Evolutionary conservation across 148 eudicot species (phyloP).

Genomic region (Rhododendron ferrugineum): DNA sequence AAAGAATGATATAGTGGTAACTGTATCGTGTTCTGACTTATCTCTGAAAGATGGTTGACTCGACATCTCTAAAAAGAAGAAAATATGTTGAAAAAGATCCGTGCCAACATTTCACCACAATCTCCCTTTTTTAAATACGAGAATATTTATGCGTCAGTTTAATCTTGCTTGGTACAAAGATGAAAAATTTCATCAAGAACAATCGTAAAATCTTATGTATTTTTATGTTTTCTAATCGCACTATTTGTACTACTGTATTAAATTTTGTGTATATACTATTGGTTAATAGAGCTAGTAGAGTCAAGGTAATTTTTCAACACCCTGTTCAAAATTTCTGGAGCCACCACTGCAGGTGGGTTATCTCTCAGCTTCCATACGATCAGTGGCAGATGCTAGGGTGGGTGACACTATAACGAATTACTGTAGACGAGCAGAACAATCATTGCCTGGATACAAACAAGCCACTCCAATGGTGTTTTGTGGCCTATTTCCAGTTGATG

Average conservation of each 20-base stretch:
- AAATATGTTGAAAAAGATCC: not conserved
- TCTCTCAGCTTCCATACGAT: constrained; percentile 89
- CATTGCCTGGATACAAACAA: constrained; percentile 92
- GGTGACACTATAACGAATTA: constrained; percentile 93
- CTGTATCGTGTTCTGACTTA: not conserved
- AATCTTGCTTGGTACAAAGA: not conserved
- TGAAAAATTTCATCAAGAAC: not conserved
- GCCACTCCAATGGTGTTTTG: constrained; percentile 98
- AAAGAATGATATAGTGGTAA: not conserved
- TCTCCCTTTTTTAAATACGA: not conserved
- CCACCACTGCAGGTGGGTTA: constrained; percentile 66
- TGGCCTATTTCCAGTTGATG: constrained; percentile 95
- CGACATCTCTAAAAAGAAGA: not conserved
- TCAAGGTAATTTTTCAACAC: not conserved
- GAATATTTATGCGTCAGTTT: not conserved
- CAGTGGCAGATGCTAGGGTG: constrained; percentile 99
- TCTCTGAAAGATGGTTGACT: not conserved
- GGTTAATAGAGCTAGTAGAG: not conserved
- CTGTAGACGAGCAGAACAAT: constrained; percentile 57
- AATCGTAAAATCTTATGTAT: not conserved
- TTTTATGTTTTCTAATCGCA: too few species aligned
- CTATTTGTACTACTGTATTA: not conserved
- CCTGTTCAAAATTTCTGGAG: not conserved
- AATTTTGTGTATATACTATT: not conserved
- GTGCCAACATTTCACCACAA: not conserved